Evolutionary conservation across 331 rosid genomes (phyloP).

Genomic region (Rosa hybrid): DNA sequence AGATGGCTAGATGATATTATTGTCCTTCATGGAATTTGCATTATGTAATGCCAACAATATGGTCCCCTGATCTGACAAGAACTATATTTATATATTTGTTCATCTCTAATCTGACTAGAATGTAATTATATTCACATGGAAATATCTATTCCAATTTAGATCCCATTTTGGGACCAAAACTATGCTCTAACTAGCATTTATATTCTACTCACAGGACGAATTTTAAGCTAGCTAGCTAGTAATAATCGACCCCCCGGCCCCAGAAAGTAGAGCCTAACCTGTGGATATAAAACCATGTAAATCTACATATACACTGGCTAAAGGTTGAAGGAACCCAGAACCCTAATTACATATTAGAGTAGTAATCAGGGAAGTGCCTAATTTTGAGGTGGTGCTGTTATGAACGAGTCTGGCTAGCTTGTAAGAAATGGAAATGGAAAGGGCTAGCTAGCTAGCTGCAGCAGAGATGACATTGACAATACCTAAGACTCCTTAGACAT

Average conservation of each 20-base stretch:
- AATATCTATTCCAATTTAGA: not conserved
- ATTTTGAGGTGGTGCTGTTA: not conserved
- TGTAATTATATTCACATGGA: slow-evolving; percentile 1
- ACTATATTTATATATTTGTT: not conserved
- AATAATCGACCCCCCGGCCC: not conserved
- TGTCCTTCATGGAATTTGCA: not conserved
- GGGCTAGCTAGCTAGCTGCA: not conserved
- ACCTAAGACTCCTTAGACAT: slow-evolving; percentile 3
- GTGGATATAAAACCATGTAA: not conserved
- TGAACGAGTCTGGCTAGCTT: not conserved
- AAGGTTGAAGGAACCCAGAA: not conserved
- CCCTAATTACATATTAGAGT: not conserved
- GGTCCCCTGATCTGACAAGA: not conserved
- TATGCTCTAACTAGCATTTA: not conserved
- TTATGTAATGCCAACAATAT: not conserved
- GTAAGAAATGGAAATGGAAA: not conserved
- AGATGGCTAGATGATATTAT: not conserved
- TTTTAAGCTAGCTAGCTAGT: not conserved
- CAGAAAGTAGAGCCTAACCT: not conserved
- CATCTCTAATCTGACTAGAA: not conserved
- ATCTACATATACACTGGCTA: too few relatives aligned
- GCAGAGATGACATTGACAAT: slow-evolving; percentile 7
- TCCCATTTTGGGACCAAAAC: not conserved
- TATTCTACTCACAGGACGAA: not conserved
- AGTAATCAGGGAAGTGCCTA: not conserved